These are phyloP conservation scores for Dillenia turbinata DNA, from an alignment of 164 flowering plant genomes.

Conservation along the genomic window DNA sequence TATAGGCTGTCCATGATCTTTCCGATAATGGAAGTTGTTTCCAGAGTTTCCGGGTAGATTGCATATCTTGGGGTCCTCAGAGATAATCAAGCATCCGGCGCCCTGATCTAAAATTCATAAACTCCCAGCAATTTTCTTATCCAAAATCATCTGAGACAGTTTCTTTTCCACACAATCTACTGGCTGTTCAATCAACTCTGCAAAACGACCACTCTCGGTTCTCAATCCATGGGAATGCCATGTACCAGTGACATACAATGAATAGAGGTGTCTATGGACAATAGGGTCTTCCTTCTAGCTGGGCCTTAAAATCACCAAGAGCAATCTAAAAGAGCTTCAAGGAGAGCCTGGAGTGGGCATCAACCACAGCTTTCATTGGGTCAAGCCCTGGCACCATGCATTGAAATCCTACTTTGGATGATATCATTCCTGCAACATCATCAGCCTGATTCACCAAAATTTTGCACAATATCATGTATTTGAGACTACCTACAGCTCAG, in stretches of 20 bases:
- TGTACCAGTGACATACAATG: conserved; percentile 56
- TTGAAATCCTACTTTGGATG: conserved; percentile 22
- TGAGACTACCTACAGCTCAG: conserved; percentile 51
- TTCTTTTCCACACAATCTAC: conserved; percentile 53
- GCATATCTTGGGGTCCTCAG: conserved; percentile 55
- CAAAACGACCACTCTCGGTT: conserved; percentile 56
- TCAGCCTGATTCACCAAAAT: conserved; percentile 49
- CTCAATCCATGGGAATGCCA: conserved; percentile 46
- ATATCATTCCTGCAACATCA: conserved; percentile 23
- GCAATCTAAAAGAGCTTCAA: conserved; percentile 45
- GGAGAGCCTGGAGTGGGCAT: conserved; percentile 45
- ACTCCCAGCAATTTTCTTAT: conserved; percentile 40
- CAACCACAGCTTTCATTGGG: conserved; percentile 27
- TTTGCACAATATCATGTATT: conserved; percentile 61
- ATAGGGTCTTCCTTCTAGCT: conserved; percentile 29
- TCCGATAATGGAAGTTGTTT: conserved; percentile 58
- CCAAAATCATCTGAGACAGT: conserved; percentile 27
- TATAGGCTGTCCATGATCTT: conserved; percentile 63
- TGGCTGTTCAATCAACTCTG: conserved; percentile 55
- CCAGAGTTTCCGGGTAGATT: conserved; percentile 52
- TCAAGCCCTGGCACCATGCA: conserved; percentile 24
- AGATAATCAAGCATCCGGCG: conserved; percentile 62
- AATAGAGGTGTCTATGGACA: conserved; percentile 27
- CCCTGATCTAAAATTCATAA: conserved; percentile 43
- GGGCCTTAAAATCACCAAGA: conserved; percentile 20